Conservation (phyloP, 1,284 basidiomycete genomes). For the Trichosporon faecale region DNA sequence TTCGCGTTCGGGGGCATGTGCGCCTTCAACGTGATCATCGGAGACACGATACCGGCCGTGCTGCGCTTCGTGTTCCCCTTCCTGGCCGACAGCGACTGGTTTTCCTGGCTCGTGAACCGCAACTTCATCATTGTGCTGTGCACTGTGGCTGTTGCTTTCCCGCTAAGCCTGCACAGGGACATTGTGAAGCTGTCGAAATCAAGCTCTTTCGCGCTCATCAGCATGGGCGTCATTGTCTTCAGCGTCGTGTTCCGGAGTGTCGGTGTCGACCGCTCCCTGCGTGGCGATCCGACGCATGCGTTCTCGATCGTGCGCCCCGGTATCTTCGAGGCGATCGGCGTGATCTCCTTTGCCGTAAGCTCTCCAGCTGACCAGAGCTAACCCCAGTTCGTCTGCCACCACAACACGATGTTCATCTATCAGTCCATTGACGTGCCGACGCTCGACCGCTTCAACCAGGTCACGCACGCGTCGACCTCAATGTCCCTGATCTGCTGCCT, state of each 20-base stretch:
- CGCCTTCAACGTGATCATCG: constrained; percentile 85
- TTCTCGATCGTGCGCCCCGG: constrained; percentile 72
- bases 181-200: constrained; percentile 95
- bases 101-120: constrained; percentile 75
- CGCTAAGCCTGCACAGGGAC: constrained; percentile 90
- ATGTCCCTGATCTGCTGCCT: constrained; percentile 77
- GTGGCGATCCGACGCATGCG: constrained; percentile 62
- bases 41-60: constrained; percentile 95
- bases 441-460: constrained; percentile 75
- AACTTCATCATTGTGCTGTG: constrained; percentile 82
- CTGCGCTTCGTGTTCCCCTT: constrained; percentile 79
- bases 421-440: constrained; percentile 89
- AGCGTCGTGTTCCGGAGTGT: constrained; percentile 84
- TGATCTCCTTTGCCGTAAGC: constrained; percentile 79
- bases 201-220: constrained; percentile 79
- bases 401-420: constrained; percentile 92
- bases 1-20: constrained; percentile 98
- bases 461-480: constrained; percentile 86
- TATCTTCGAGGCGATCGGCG: constrained; percentile 86
- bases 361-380: neutral
- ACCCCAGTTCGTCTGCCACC: constrained; percentile 69
- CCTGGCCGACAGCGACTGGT: constrained; percentile 65
- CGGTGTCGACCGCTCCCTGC: constrained; percentile 71
- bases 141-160: constrained; percentile 85
- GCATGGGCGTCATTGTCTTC: constrained; percentile 90